Conservation (phyloP, 176 grass and related monocot species). For the Areca catechu region DNA sequence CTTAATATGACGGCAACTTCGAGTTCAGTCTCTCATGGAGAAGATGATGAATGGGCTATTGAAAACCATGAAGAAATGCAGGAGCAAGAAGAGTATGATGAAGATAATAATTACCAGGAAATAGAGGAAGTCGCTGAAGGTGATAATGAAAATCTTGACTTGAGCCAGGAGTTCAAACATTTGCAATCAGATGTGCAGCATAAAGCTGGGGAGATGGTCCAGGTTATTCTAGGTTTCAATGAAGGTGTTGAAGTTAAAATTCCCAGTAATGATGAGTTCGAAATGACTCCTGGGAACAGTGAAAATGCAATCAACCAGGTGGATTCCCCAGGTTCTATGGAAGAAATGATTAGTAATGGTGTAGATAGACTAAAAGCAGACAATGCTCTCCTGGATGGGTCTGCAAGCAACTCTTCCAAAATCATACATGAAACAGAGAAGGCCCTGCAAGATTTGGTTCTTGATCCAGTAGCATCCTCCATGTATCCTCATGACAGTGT, state of each 20-base stretch:
- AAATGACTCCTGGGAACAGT: conserved; percentile 38
- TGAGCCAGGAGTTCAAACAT: conserved; percentile 48
- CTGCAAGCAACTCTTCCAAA: conserved; percentile 20
- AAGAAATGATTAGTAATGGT: conserved; percentile 32
- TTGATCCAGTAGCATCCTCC: conserved; percentile 28
- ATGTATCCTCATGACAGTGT: conserved; percentile 22
- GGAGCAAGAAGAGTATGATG: conserved; percentile 61
- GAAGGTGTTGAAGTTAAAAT: conserved; percentile 91
- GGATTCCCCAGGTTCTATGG: conserved; percentile 18
- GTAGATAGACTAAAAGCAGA: background rate
- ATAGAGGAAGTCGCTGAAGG: conserved; percentile 50
- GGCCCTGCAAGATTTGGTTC: conserved; percentile 43
- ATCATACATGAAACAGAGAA: conserved; percentile 52
- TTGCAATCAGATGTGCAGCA: conserved; percentile 20
- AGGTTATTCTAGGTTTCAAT: conserved; percentile 89
- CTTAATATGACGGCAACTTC: conserved; percentile 37
- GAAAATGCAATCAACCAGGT: conserved; percentile 31
- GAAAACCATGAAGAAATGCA: conserved; percentile 47
- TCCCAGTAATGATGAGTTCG: conserved; percentile 45
- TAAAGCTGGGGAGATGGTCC: conserved; percentile 42
- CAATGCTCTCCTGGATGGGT: background rate
- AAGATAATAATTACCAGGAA: conserved; percentile 41
- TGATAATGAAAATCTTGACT: conserved; percentile 49
- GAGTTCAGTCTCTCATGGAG: conserved; percentile 41
- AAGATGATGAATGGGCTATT: conserved; percentile 70